A percentile compares a stretch with the other conserved stretches of the same genome.
Conservation (phyloP, 1,284 basidiomycete genomes). For the Papiliotrema terrestris region DNA sequence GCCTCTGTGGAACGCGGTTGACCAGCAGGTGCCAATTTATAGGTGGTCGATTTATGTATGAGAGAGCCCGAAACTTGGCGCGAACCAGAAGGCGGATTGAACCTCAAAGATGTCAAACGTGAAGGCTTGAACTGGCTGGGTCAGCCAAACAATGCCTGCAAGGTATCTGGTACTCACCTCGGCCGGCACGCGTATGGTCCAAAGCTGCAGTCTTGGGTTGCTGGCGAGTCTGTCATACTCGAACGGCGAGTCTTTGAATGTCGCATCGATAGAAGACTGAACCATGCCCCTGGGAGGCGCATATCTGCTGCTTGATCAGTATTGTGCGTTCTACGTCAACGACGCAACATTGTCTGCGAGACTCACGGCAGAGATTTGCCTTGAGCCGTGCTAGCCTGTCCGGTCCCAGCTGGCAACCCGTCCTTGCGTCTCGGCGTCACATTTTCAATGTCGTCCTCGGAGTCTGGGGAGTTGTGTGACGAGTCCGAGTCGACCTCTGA, state of each 20-base stretch:
- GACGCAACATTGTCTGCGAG: no score
- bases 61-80: conserved; percentile 8
- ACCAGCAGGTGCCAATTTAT: conserved; percentile 25
- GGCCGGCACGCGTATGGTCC: conserved; percentile 44
- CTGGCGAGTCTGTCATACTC: conserved; percentile 38
- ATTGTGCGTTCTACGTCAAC: background rate
- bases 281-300: conserved; percentile 41
- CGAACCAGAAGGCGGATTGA: conserved; percentile 6
- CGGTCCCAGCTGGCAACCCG: background rate
- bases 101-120: conserved; percentile 22
- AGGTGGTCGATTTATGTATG: conserved; percentile 25
- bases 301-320: conserved; percentile 25
- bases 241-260: conserved; percentile 33
- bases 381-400: background rate
- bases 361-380: conserved; percentile 16
- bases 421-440: conserved; percentile 16
- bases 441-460: conserved; percentile 29
- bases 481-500: conserved; percentile 1
- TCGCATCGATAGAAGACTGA: conserved; percentile 18
- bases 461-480: conserved; percentile 5
- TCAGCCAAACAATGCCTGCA: background rate
- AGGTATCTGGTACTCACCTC: conserved; percentile 25
- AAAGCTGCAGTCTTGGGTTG: conserved; percentile 39
- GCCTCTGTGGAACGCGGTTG: conserved; percentile 6
- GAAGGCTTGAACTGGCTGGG: conserved; percentile 37